A percentile compares a stretch with the other conserved stretches of the same genome.
phyloP scores from a whole-genome alignment of 257 asterid species.

The Fraxinus americana region DNA sequence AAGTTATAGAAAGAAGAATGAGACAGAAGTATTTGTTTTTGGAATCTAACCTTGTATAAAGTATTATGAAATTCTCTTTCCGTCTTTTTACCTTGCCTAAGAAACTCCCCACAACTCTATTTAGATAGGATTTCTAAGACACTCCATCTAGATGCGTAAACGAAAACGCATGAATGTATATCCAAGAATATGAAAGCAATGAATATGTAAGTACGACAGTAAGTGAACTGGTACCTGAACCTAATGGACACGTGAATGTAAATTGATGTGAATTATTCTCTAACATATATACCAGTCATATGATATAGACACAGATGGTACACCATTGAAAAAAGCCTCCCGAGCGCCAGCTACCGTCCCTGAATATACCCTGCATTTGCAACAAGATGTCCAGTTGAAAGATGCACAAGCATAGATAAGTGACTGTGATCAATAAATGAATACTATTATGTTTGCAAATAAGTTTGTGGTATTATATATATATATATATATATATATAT shows the following conservation, averaged over 20 bases:
- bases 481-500: too few relatives aligned
- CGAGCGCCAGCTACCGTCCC: conserved; percentile 98
- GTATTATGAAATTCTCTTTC: background rate
- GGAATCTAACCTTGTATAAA: background rate
- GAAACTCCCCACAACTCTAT: background rate
- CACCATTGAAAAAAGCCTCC: conserved; percentile 76
- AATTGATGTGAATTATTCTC: background rate
- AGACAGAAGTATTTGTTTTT: background rate
- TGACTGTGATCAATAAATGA: background rate
- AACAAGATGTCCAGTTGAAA: conserved; percentile 32
- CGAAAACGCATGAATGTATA: background rate
- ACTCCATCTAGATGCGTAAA: background rate
- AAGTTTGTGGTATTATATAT: background rate
- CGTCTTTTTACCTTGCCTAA: background rate
- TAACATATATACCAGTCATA: conserved; percentile 70
- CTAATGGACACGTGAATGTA: background rate
- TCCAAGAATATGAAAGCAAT: too few relatives aligned
- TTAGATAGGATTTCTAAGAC: background rate
- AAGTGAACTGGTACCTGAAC: background rate
- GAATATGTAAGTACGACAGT: background rate
- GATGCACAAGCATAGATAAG: background rate
- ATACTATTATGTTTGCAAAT: background rate
- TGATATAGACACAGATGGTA: conserved; percentile 79
- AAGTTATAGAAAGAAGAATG: background rate
- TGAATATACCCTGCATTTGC: conserved; percentile 68